Evolutionary conservation across 2,329 filamentous ascomycete genomes (phyloP).

Genomic region (Ascosphaera aggregata): DNA sequence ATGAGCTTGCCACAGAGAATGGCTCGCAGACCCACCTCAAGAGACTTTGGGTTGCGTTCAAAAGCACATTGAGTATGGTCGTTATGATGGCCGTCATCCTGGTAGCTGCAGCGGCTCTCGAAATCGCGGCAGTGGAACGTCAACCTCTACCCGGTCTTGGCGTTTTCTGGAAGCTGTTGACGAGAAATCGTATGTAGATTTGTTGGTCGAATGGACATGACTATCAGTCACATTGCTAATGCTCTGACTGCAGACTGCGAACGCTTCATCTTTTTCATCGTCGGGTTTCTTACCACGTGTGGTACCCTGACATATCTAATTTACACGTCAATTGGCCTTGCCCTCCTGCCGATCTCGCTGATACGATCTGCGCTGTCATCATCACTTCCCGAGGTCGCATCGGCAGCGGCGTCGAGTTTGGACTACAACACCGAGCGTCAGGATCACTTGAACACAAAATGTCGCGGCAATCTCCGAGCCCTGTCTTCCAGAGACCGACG

Average conservation of each 20-base stretch:
- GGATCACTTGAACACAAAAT: conserved; percentile 70
- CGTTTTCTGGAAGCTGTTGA: conserved; percentile 68
- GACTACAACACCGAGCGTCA: conserved; percentile 80
- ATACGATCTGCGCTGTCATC: conserved; percentile 81
- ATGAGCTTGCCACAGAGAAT: conserved; percentile 66
- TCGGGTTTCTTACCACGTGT: conserved; percentile 71
- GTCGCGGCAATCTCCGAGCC: conserved; percentile 47
- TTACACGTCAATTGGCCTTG: conserved; percentile 75
- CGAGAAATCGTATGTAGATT: conserved; percentile 44
- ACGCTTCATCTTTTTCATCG: conserved; percentile 69
- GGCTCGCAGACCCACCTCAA: conserved; percentile 47
- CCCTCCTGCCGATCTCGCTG: conserved; percentile 66
- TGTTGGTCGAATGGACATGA: neutral
- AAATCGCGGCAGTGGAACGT: neutral
- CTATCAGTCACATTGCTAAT: conserved; percentile 3
- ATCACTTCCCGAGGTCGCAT: conserved; percentile 55
- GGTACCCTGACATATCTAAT: conserved; percentile 69
- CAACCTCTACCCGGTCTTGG: conserved; percentile 27
- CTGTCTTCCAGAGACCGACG: conserved; percentile 69
- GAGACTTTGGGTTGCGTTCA: conserved; percentile 61
- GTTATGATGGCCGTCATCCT: conserved; percentile 49
- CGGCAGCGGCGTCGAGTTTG: conserved; percentile 55
- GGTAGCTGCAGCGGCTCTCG: conserved; percentile 23
- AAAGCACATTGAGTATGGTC: conserved; percentile 76
- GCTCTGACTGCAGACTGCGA: conserved; percentile 40